Conservation (phyloP, 768 basidiomycete genomes). For the Mycena vulgaris region DNA sequence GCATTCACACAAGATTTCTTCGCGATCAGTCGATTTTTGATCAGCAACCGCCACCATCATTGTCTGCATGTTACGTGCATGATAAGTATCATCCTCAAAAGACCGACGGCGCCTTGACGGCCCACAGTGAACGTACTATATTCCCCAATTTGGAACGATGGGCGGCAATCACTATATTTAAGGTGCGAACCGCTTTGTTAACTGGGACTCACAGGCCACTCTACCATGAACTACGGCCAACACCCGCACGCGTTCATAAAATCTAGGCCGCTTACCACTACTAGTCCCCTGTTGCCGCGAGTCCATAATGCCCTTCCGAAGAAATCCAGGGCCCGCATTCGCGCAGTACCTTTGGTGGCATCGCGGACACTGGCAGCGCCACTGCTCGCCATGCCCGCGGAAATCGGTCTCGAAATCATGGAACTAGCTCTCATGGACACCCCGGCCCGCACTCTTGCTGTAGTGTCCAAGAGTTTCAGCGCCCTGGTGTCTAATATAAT, state of each 20-base stretch:
- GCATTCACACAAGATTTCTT: too few species aligned
- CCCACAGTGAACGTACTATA: neutral
- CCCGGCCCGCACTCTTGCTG: slow-evolving; percentile 16
- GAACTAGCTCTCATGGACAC: slow-evolving; percentile 33
- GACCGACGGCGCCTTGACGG: too few species aligned
- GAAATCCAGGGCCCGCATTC: slow-evolving; percentile 1
- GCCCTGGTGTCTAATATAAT: slow-evolving; percentile 36
- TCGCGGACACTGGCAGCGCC: slow-evolving; percentile 5
- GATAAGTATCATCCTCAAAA: too few species aligned
- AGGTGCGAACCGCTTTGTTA: neutral
- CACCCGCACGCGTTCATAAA: neutral
- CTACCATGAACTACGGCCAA: slow-evolving; percentile 8
- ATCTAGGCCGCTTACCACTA: neutral
- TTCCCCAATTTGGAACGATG: neutral
- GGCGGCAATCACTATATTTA: neutral
- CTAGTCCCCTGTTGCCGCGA: neutral
- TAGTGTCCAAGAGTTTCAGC: slow-evolving; percentile 35
- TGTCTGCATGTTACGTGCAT: too few species aligned
- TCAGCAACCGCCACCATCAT: too few species aligned
- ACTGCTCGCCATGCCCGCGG: slow-evolving; percentile 31
- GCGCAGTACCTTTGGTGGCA: neutral
- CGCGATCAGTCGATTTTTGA: too few species aligned
- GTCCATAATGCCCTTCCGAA: neutral
- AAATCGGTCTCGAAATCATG: slow-evolving; percentile 38
- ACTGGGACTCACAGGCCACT: too few species aligned